Percentiles rank a stretch among this genome's conserved stretches.
Conservation (phyloP, 108 stramenopile genomes). For the Cylindrotheca closterium region DNA sequence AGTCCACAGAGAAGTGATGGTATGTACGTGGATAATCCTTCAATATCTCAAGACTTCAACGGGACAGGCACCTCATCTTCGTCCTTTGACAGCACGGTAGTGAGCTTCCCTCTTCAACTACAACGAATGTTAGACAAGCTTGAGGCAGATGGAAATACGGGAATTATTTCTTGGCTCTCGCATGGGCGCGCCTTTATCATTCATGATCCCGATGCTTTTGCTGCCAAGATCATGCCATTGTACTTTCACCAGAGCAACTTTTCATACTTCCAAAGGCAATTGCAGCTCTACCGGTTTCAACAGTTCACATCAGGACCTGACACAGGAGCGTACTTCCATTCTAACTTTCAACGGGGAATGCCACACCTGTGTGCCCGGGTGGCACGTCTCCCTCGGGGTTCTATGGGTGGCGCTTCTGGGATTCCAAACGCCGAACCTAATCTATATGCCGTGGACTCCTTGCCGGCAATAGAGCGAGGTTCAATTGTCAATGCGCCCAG, state of each 20-base stretch:
- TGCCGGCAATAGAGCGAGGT: slow-evolving; percentile 6
- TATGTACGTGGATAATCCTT: not conserved
- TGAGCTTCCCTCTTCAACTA: slow-evolving; percentile 55
- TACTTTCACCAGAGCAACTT: slow-evolving; percentile 71
- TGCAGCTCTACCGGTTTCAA: slow-evolving; percentile 71
- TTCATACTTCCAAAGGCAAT: slow-evolving; percentile 66
- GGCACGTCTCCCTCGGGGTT: slow-evolving; percentile 41
- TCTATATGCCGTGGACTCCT: slow-evolving; percentile 17
- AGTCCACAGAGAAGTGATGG: not conserved
- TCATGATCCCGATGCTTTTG: slow-evolving; percentile 58
- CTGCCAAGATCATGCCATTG: slow-evolving; percentile 60
- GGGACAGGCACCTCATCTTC: not conserved
- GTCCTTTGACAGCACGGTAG: no score
- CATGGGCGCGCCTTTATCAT: slow-evolving; percentile 67
- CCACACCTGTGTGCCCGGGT: slow-evolving; percentile 34
- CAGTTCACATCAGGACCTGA: slow-evolving; percentile 50
- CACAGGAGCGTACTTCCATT: slow-evolving; percentile 49
- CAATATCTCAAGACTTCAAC: not conserved
- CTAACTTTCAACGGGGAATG: slow-evolving; percentile 47
- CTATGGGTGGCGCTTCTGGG: slow-evolving; percentile 33
- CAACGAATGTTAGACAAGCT: slow-evolving; percentile 63
- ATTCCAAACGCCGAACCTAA: slow-evolving; percentile 29
- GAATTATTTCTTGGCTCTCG: slow-evolving; percentile 53
- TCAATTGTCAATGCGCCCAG: not conserved
- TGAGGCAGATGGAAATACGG: slow-evolving; percentile 39